Conservation (phyloP, 768 basidiomycete genomes). For the Phlebiopsis flavidoalba region DNA sequence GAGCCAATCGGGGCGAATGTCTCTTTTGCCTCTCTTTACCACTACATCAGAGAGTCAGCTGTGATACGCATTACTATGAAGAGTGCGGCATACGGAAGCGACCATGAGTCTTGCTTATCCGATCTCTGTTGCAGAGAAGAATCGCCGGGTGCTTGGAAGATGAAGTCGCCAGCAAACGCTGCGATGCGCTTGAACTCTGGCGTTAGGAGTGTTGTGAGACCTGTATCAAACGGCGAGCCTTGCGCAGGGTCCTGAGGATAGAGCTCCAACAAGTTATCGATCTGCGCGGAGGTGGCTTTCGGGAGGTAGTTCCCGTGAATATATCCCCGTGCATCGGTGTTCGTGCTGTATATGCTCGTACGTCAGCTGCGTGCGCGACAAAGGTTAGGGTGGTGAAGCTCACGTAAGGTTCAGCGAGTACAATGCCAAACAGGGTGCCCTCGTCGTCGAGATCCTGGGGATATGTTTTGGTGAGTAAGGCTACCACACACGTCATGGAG, state of each 20-base stretch:
- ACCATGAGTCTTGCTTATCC: slow-evolving; percentile 14
- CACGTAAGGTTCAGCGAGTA: slow-evolving; percentile 25
- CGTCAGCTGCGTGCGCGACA: background rate
- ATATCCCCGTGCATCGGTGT: background rate
- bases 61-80: background rate
- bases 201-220: slow-evolving; percentile 37
- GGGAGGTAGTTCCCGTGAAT: slow-evolving; percentile 16
- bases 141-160: slow-evolving; percentile 22
- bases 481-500: background rate
- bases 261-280: slow-evolving; percentile 15
- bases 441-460: slow-evolving; percentile 40
- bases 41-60: background rate
- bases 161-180: slow-evolving; percentile 21
- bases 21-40: slow-evolving; percentile 1
- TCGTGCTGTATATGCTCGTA: background rate
- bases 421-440: slow-evolving; percentile 39
- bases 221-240: slow-evolving; percentile 55
- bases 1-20: background rate
- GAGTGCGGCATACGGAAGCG: slow-evolving; percentile 11
- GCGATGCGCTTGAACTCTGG: slow-evolving; percentile 29
- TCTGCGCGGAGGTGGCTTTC: slow-evolving; percentile 10
- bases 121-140: slow-evolving; percentile 18
- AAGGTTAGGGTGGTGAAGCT: background rate
- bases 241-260: slow-evolving; percentile 28
- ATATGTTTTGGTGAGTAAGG: too few species aligned